Evolutionary conservation across 1,284 basidiomycete genomes (phyloP).

Genomic region (Inonotus hispidus): DNA sequence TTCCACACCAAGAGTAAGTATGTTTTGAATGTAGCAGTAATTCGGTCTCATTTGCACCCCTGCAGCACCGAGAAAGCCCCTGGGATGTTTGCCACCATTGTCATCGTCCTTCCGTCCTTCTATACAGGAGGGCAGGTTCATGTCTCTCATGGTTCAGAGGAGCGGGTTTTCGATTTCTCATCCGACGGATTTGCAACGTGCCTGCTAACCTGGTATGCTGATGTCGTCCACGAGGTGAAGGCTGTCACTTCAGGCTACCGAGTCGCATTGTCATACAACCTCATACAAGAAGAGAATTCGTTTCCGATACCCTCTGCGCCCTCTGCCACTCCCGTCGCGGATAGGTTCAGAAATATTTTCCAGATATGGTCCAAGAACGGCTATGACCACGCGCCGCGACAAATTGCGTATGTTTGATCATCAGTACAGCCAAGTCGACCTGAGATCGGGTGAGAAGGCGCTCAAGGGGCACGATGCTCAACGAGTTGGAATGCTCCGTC

Average conservation of each 20-base stretch:
- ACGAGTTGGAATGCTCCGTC: conserved; percentile 19
- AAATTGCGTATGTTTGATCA: conserved; percentile 28
- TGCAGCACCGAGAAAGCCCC: conserved; percentile 35
- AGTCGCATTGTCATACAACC: conserved; percentile 42
- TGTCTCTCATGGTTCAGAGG: conserved; percentile 31
- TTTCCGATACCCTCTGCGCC: conserved; percentile 24
- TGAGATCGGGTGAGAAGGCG: conserved; percentile 18
- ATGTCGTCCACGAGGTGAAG: conserved; percentile 41
- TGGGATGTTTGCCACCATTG: conserved; percentile 42
- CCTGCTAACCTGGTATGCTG: conserved; percentile 44
- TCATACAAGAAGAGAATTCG: conserved; percentile 14
- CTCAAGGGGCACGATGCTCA: conserved; percentile 27
- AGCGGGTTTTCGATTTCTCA: conserved; percentile 31
- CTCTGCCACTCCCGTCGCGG: conserved; percentile 9
- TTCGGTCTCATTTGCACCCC: neutral
- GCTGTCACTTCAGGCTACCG: conserved; percentile 40
- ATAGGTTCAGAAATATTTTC: conserved; percentile 27
- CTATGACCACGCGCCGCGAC: conserved; percentile 16
- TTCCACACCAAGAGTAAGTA: conserved; percentile 29
- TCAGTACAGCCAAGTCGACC: conserved; percentile 24
- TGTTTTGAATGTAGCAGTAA: neutral
- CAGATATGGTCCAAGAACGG: conserved; percentile 27
- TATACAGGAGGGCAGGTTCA: conserved; percentile 39
- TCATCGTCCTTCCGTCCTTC: conserved; percentile 39
- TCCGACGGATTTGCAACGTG: conserved; percentile 29